Evolutionary conservation across 306 rosid genomes (phyloP).

Genomic region (Ochetophila trinervis): DNA sequence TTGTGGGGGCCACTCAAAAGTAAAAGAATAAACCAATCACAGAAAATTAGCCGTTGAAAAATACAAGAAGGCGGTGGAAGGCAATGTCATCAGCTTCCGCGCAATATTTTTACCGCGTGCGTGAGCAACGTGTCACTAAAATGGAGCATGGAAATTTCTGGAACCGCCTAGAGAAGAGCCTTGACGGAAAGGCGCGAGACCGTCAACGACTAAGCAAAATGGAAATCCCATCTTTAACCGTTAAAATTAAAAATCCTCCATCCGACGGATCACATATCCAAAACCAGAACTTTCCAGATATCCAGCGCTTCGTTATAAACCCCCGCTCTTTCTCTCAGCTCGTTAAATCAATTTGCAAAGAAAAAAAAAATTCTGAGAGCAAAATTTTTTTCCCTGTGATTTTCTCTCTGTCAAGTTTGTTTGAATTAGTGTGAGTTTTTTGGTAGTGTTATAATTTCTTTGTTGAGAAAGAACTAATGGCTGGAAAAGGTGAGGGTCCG

Average conservation of each 20-base stretch:
- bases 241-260: not conserved
- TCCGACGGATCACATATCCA: conserved; percentile 35
- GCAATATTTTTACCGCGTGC: no score
- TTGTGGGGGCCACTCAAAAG: no score
- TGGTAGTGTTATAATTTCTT: no score
- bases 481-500: conserved; percentile 32
- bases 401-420: no score
- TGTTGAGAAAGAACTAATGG: conserved; percentile 18
- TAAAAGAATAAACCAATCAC: no score
- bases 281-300: conserved; percentile 42
- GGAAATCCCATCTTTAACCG: conserved; percentile 5
- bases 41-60: no score
- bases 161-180: conserved; percentile 37
- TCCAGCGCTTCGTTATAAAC: conserved; percentile 20
- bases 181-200: not conserved
- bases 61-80: no score
- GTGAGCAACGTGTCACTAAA: conserved; percentile 9
- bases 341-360: not conserved
- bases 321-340: not conserved
- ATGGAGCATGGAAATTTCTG: conserved; percentile 34
- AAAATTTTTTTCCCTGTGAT: no score
- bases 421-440: not conserved
- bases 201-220: not conserved
- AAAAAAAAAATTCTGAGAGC: not conserved
- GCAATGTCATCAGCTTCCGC: no score